Evolutionary conservation across 75 land plant species (phyloP).

Genomic region (Chamaecyparis obtusa): DNA sequence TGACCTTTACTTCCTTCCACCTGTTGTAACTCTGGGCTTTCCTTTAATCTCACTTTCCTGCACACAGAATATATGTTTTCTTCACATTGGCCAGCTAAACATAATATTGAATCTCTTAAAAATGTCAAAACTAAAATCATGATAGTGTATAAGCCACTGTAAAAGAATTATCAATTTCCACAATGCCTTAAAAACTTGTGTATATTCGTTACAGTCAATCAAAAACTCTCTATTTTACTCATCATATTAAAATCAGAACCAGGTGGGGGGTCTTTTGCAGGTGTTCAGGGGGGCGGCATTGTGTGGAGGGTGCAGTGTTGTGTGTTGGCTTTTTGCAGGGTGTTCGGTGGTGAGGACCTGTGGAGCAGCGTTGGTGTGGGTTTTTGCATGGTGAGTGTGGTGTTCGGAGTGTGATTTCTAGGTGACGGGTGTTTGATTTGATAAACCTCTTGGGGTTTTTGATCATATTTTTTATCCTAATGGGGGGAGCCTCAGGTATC

Average conservation of each 20-base stretch:
- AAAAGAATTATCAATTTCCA: neutral
- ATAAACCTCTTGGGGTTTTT: no score
- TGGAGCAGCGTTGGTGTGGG: no score
- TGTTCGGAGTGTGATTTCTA: no score
- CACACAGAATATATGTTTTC: neutral
- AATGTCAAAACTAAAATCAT: neutral
- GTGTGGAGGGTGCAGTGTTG: no score
- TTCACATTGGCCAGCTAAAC: neutral
- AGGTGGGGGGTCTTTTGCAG: no score
- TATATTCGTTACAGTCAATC: neutral
- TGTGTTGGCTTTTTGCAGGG: no score
- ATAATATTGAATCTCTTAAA: neutral
- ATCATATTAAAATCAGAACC: neutral
- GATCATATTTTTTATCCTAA: no score
- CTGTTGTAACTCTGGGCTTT: slow-evolving; percentile 53
- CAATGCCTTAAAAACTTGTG: neutral
- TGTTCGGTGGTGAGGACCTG: no score
- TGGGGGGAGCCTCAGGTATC: no score
- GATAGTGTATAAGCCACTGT: neutral
- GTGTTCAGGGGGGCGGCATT: no score
- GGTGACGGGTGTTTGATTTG: no score
- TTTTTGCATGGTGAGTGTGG: no score
- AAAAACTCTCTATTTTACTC: neutral
- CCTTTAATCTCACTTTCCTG: slow-evolving; percentile 76
- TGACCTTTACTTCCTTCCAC: slow-evolving; percentile 41